These are phyloP conservation scores for Pascua guehoae DNA, from an alignment of 1,284 basidiomycete species.

Conservation along the genomic window DNA sequence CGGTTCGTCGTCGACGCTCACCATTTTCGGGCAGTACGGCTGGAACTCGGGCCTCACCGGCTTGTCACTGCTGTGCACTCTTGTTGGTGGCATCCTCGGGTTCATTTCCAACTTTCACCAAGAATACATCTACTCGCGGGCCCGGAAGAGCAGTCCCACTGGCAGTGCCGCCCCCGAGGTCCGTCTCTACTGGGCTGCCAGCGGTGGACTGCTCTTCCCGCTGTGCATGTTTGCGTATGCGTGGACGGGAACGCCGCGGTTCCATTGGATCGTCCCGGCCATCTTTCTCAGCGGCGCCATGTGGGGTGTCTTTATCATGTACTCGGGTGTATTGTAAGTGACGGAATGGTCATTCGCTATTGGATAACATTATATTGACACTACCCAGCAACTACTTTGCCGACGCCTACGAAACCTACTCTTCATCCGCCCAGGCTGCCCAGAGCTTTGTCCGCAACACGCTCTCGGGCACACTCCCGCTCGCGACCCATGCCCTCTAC, in stretches of 20 bases:
- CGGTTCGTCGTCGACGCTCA: conserved; percentile 27
- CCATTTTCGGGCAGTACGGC: conserved; percentile 41
- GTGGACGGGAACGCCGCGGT: conserved; percentile 39
- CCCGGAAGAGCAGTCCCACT: conserved; percentile 23
- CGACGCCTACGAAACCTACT: conserved; percentile 46
- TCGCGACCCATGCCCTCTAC: conserved; percentile 30
- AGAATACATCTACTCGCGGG: conserved; percentile 32
- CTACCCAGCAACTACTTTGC: conserved; percentile 38
- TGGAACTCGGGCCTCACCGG: conserved; percentile 35
- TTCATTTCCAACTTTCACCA: conserved; percentile 60
- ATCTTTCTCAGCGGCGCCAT: conserved; percentile 26
- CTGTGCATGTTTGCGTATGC: conserved; percentile 34
- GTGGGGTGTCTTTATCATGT: conserved; percentile 40
- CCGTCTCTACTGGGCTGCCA: conserved; percentile 48
- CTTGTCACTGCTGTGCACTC: conserved; percentile 31
- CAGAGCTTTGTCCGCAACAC: conserved; percentile 46
- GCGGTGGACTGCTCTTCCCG: conserved; percentile 44
- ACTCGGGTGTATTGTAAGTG: conserved; percentile 41
- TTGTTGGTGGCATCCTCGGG: conserved; percentile 66
- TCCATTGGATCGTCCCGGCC: conserved; percentile 38
- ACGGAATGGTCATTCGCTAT: neutral
- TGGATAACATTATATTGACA: too few species aligned
- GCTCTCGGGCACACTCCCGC: conserved; percentile 35
- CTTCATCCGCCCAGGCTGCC: conserved; percentile 47
- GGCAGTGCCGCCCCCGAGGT: conserved; percentile 52